Percentiles rank a stretch among this genome's conserved stretches.
These are phyloP conservation scores for Chalciporus sphaerocephalus DNA, from an alignment of 768 basidiomycete species.

Conservation along the genomic window DNA sequence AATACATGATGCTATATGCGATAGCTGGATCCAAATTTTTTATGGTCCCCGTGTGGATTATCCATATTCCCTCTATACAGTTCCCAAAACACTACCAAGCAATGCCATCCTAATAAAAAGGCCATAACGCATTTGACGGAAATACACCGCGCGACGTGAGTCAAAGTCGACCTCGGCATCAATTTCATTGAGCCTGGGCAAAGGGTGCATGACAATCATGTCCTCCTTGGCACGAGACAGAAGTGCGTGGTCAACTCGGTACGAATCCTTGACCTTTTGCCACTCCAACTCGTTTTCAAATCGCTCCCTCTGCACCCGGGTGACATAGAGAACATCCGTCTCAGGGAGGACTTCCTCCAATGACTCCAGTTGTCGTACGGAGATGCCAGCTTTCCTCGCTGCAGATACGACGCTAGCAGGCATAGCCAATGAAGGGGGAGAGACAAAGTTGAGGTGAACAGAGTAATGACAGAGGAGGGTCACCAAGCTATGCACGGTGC, in stretches of 20 bases:
- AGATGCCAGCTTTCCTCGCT: slow-evolving; percentile 79
- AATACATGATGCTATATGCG: not conserved
- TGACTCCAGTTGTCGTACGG: slow-evolving; percentile 77
- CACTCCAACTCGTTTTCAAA: slow-evolving; percentile 81
- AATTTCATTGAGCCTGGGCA: slow-evolving; percentile 94
- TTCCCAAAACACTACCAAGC: slow-evolving; percentile 60
- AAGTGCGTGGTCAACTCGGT: slow-evolving; percentile 90
- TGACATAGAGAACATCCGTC: slow-evolving; percentile 96
- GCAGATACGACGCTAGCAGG: slow-evolving; percentile 78
- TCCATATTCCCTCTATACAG: slow-evolving; percentile 7
- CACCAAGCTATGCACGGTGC: slow-evolving; percentile 95
- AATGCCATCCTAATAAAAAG: slow-evolving; percentile 86
- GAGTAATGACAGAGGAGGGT: slow-evolving; percentile 87
- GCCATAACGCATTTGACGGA: slow-evolving; percentile 98
- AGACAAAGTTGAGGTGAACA: slow-evolving; percentile 93
- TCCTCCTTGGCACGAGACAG: slow-evolving; percentile 91
- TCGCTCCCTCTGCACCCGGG: slow-evolving; percentile 92
- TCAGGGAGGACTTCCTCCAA: slow-evolving; percentile 87
- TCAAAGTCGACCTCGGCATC: slow-evolving; percentile 98
- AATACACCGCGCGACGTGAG: slow-evolving; percentile 88
- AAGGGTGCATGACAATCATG: slow-evolving; percentile 99
- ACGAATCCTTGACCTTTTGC: slow-evolving; percentile 87
- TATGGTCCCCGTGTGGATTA: not conserved
- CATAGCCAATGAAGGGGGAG: slow-evolving; percentile 84
- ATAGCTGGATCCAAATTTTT: not conserved